phyloP scores from a whole-genome alignment of 129 eudicot species.

The Deinandra increscens region DNA sequence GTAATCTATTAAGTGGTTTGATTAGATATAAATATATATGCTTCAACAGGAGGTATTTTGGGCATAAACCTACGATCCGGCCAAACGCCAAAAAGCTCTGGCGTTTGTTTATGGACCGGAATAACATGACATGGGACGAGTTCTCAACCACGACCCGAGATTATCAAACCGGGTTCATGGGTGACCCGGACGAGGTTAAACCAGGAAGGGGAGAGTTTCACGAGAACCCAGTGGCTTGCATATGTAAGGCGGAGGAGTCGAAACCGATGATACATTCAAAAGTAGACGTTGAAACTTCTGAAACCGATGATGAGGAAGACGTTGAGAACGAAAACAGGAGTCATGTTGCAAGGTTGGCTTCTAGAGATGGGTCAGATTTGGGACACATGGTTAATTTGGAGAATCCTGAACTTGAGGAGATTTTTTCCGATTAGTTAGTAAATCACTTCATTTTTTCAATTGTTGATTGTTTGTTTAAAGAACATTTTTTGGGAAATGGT shows the following conservation, averaged over 20 bases:
- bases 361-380: slow-evolving; percentile 20
- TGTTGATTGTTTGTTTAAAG: not conserved
- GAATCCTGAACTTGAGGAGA: slow-evolving; percentile 36
- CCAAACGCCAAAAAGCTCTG: slow-evolving; percentile 73
- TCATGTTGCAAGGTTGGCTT: slow-evolving; percentile 24
- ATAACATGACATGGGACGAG: slow-evolving; percentile 62
- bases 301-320: slow-evolving; percentile 13
- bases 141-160: slow-evolving; percentile 45
- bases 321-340: slow-evolving; percentile 28
- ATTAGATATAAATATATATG: too few relatives aligned
- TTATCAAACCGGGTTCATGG: slow-evolving; percentile 70
- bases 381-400: slow-evolving; percentile 31
- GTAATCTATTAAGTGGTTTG: too few relatives aligned
- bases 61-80: slow-evolving; percentile 75
- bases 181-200: slow-evolving; percentile 63
- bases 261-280: slow-evolving; percentile 18
- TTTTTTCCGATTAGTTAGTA: slow-evolving; percentile 35
- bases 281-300: slow-evolving; percentile 7
- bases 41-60: slow-evolving; percentile 67
- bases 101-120: slow-evolving; percentile 41
- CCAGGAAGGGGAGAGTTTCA: slow-evolving; percentile 64
- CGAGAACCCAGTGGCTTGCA: slow-evolving; percentile 66
- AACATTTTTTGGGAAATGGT: slow-evolving; percentile 2
- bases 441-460: not conserved
- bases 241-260: slow-evolving; percentile 49